Percentiles rank a stretch among this genome's conserved stretches.
phyloP scores from a whole-genome alignment of 1,139 yeast genomes.

The Meyerozyma guilliermondii region DNA sequence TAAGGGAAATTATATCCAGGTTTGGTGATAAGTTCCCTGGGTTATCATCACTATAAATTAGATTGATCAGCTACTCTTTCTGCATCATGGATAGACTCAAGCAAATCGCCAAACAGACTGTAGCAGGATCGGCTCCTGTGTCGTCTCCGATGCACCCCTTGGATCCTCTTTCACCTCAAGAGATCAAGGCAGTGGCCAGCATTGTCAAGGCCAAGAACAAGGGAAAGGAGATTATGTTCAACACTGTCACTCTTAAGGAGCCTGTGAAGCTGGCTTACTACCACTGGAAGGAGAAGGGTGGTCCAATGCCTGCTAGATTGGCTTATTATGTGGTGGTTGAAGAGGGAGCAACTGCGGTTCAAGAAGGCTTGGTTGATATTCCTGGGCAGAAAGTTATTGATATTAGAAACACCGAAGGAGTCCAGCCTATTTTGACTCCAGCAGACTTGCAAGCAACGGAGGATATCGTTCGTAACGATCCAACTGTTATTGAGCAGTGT shows the following conservation, averaged over 20 bases:
- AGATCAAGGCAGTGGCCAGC: slow-evolving; percentile 41
- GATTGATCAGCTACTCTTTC: neutral
- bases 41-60: slow-evolving; percentile 3
- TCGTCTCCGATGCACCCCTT: slow-evolving; percentile 60
- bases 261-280: slow-evolving; percentile 60
- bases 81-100: slow-evolving; percentile 56
- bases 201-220: slow-evolving; percentile 39
- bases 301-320: slow-evolving; percentile 62
- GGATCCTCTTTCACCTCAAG: slow-evolving; percentile 63
- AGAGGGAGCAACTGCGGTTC: slow-evolving; percentile 54
- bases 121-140: slow-evolving; percentile 46
- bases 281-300: slow-evolving; percentile 59
- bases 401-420: slow-evolving; percentile 49
- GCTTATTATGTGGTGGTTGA: slow-evolving; percentile 65
- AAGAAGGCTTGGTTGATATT: slow-evolving; percentile 66
- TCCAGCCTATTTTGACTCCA: slow-evolving; percentile 71
- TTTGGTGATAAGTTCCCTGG: neutral
- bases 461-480: slow-evolving; percentile 59
- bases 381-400: slow-evolving; percentile 41
- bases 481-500: slow-evolving; percentile 70
- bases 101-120: slow-evolving; percentile 61
- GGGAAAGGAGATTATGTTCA: slow-evolving; percentile 50
- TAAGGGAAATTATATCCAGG: slow-evolving; percentile 5
- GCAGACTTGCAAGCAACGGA: slow-evolving; percentile 63
- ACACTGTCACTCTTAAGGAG: slow-evolving; percentile 66